Evolutionary conservation across 352 stramenopile species (phyloP).

Genomic region (Phytophthora idaei): DNA sequence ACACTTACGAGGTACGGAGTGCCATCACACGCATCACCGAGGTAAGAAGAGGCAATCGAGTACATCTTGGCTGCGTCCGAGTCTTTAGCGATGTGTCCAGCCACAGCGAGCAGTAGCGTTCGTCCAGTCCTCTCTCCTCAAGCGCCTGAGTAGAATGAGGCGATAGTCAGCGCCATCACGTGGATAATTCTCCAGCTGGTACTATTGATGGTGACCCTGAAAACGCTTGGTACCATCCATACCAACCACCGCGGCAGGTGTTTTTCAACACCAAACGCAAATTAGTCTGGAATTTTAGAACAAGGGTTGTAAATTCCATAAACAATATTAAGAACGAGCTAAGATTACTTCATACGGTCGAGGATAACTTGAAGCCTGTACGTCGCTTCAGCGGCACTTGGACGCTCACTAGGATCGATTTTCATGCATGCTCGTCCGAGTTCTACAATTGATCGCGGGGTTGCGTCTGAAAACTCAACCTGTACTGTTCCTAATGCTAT

Average conservation of each 20-base stretch:
- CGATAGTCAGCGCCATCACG: not conserved
- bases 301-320: no score
- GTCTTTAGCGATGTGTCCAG: not conserved
- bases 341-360: not conserved
- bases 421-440: conserved; percentile 25
- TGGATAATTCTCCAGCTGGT: not conserved
- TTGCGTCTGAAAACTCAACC: conserved; percentile 29
- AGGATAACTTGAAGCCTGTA: conserved; percentile 29
- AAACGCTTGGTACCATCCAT: no score
- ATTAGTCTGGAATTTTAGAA: no score
- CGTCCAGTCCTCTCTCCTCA: not conserved
- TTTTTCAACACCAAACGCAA: no score
- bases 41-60: conserved; percentile 10
- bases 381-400: conserved; percentile 31
- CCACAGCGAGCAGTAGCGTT: not conserved
- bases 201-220: not conserved
- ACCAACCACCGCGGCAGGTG: no score
- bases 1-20: conserved; percentile 9
- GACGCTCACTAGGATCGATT: conserved; percentile 25
- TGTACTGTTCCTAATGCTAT: conserved; percentile 18
- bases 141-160: not conserved
- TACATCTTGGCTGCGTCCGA: conserved; percentile 2
- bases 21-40: conserved; percentile 17
- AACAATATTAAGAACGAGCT: no score
- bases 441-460: conserved; percentile 11